phyloP scores from a whole-genome alignment of 352 stramenopile genomes.

The Sclerospora graminicola region DNA sequence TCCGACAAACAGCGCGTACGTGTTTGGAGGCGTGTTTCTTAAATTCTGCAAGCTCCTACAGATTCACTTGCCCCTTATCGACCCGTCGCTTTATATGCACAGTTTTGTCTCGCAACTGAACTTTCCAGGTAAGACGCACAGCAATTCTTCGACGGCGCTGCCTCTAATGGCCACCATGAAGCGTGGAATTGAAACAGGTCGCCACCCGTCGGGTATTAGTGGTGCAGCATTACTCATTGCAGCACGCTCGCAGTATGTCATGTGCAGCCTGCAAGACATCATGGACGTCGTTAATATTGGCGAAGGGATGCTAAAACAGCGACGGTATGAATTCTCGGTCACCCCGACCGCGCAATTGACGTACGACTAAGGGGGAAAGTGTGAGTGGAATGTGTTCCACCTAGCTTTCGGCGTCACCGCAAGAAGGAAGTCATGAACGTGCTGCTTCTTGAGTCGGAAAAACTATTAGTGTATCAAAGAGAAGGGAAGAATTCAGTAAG shows the following conservation, averaged over 20 bases:
- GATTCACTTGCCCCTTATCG: too few species aligned
- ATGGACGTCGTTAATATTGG: too few species aligned
- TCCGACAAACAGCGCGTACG: constrained; percentile 91
- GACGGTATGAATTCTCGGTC: constrained; percentile 94
- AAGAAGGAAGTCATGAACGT: constrained; percentile 88
- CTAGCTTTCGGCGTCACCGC: constrained; percentile 81
- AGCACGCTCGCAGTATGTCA: constrained; percentile 90
- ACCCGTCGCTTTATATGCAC: constrained; percentile 97
- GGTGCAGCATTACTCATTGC: too few species aligned
- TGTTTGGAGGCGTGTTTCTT: constrained; percentile 75
- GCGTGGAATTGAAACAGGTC: constrained; percentile 95
- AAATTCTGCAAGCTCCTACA: too few species aligned
- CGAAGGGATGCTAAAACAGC: constrained; percentile 92
- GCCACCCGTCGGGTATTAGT: too few species aligned
- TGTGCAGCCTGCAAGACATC: constrained; percentile 74
- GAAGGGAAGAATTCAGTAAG: constrained; percentile 5
- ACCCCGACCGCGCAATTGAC: constrained; percentile 92
- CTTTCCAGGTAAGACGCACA: too few species aligned
- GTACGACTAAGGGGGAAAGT: constrained; percentile 91
- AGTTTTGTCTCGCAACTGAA: constrained; percentile 97
- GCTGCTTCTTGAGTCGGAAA: too few species aligned
- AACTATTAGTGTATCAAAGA: constrained; percentile 41
- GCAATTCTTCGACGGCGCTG: too few species aligned
- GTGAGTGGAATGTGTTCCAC: constrained; percentile 86
- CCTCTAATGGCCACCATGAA: too few species aligned